A percentile compares a stretch with the other conserved stretches of the same genome.
These are phyloP conservation scores for Prunus davidiana DNA, from an alignment of 306 rosid species.

Conservation along the genomic window DNA sequence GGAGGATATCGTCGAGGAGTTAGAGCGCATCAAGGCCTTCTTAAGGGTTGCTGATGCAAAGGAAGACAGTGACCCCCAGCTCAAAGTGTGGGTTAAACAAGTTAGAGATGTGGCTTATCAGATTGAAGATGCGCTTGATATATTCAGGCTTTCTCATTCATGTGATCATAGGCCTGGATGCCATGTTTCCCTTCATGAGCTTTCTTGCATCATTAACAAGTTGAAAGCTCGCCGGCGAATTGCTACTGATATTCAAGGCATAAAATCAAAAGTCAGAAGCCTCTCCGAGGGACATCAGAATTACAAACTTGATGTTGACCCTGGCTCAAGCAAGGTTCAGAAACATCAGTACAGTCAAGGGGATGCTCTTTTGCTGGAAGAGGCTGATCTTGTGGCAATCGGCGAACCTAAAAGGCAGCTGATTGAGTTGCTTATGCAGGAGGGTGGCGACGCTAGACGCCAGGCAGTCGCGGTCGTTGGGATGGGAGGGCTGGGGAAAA, in stretches of 20 bases:
- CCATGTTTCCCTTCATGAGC: background rate
- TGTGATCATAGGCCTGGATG: background rate
- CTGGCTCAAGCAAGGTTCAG: conserved; percentile 31
- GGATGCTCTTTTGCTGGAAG: conserved; percentile 57
- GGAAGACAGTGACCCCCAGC: conserved; percentile 16
- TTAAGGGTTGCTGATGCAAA: conserved; percentile 25
- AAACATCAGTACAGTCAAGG: conserved; percentile 29
- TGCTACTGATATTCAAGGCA: conserved; percentile 1
- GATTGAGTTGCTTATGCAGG: conserved; percentile 27
- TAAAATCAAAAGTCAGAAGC: background rate
- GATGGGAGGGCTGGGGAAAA: conserved; percentile 68
- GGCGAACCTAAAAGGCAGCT: conserved; percentile 32
- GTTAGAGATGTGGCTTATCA: conserved; percentile 28
- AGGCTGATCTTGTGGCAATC: conserved; percentile 54
- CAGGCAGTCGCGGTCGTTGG: conserved; percentile 48
- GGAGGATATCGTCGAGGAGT: conserved; percentile 1
- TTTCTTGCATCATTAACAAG: conserved; percentile 8
- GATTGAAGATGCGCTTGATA: conserved; percentile 35
- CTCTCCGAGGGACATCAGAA: background rate
- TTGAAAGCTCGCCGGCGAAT: background rate
- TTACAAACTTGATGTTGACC: background rate
- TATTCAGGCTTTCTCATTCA: conserved; percentile 8
- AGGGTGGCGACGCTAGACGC: background rate
- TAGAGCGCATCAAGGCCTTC: conserved; percentile 26
- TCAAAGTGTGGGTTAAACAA: conserved; percentile 29